Evolutionary conservation across 2,329 filamentous ascomycete genomes (phyloP), one percentile per base, ranked within the genome.

Genomic region (Didymella glomerata): DNA sequence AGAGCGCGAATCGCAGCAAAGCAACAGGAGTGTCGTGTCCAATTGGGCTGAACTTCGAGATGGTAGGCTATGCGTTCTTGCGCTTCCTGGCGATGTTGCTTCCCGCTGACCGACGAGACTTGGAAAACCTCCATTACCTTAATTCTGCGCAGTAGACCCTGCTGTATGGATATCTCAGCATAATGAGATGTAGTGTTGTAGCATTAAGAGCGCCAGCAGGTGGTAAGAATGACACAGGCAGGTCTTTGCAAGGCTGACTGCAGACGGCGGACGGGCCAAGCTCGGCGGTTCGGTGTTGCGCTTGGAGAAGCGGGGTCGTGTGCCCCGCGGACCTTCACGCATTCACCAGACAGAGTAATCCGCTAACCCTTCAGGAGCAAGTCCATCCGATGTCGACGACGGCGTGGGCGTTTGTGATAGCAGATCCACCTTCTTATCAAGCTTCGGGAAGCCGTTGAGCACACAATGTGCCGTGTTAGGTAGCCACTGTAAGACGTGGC

Each of bases 351-450:
- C 54, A 54, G 24, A 57, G 51, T 45, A 22, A 53, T 8, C 41
- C 52, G 40, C 67, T 72, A 71, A 27, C 50, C 65, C 57, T 16
- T 18, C 59, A 63, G 1, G 9, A 61, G 65, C 48, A 75, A 61
- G 71, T 75, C 65, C 58, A 68, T 55, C 66, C 72, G 70, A 61
- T 36, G 28, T 55, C 49, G 38, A 48, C 34, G 48, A 60, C 48
- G 32, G 34, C 32, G 20, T 28, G 54, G 51, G 47, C 46, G 46
- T 62, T 53, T 24, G 41, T 61, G 54, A 54, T 53, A 59, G 48
- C 48, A 54, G 44, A 42, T 62, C 46, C 48, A 48, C 50, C 40
- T 49, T 57, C 47, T 53, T 59, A 51, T 61, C 62, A 59, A 55
- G 48, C 46, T 38, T 51, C 55, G 50, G 62, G 60, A 48, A 49